phyloP scores from a whole-genome alignment of 2,329 filamentous ascomycete genomes.

The Cladosporium austrohemisphaericum region DNA sequence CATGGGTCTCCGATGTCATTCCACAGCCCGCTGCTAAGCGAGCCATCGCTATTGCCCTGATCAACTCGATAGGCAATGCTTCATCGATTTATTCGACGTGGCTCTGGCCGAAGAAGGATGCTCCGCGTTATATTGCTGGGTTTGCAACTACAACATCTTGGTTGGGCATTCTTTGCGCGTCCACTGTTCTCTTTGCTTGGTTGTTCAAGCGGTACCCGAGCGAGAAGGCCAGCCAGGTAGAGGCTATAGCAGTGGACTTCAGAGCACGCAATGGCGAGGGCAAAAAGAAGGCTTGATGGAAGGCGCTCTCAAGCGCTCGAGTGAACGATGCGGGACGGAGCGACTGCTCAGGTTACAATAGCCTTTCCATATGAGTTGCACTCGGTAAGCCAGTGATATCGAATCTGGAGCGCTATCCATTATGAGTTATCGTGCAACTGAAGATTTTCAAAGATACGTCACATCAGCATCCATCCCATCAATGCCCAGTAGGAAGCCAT shows the following conservation, averaged over 20 bases:
- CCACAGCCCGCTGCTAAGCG: constrained; percentile 26
- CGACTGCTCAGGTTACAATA: too few species aligned
- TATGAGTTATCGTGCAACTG: not conserved
- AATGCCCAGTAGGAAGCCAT: not conserved
- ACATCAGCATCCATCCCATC: constrained; percentile 1
- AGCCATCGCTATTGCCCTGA: constrained; percentile 28
- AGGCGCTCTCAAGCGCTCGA: not conserved
- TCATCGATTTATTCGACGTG: constrained; percentile 2
- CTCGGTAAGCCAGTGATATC: not conserved
- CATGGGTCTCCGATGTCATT: constrained; percentile 48
- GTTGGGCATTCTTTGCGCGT: not conserved
- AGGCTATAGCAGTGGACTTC: not conserved
- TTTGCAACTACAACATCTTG: constrained; percentile 6
- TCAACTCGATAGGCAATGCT: constrained; percentile 25
- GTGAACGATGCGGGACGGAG: too few species aligned
- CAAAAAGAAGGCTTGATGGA: not conserved
- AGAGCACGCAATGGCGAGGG: not conserved
- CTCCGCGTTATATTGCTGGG: constrained; percentile 1
- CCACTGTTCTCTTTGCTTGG: constrained; percentile 1
- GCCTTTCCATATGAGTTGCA: too few species aligned
- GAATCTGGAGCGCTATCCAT: not conserved
- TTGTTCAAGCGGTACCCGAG: not conserved
- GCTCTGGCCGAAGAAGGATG: constrained; percentile 7
- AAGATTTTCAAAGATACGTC: constrained; percentile 6
- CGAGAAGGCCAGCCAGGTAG: not conserved